Percentiles rank a stretch among this genome's conserved stretches.
These are phyloP conservation scores for Cyberlindnera nakhonratchasimensis DNA, from an alignment of 805 yeast species.

Conservation along the genomic window DNA sequence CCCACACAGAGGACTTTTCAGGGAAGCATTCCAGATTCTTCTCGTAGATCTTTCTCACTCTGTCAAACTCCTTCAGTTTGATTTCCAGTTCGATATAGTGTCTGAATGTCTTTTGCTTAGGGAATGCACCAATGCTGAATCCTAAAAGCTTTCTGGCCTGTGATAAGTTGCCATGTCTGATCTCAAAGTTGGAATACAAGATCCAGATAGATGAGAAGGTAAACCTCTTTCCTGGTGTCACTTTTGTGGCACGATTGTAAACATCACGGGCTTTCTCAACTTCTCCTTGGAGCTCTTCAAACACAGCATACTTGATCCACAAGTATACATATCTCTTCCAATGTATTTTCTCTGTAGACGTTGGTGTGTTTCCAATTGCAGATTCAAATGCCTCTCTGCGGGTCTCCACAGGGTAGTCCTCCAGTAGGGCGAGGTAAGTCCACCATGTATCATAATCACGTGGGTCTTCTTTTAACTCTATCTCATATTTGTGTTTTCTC, in stretches of 20 bases:
- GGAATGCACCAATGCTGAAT: slow-evolving; percentile 62
- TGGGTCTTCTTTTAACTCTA: slow-evolving; percentile 43
- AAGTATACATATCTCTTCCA: slow-evolving; percentile 73
- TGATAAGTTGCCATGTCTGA: slow-evolving; percentile 52
- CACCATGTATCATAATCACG: slow-evolving; percentile 81
- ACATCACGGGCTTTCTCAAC: slow-evolving; percentile 43
- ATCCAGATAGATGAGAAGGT: slow-evolving; percentile 77
- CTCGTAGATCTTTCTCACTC: slow-evolving; percentile 72
- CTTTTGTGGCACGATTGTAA: slow-evolving; percentile 47
- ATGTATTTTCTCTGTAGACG: slow-evolving; percentile 31
- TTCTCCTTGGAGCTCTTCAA: slow-evolving; percentile 52
- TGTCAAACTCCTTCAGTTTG: slow-evolving; percentile 69
- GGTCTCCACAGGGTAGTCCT: slow-evolving; percentile 34
- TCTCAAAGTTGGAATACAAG: slow-evolving; percentile 63
- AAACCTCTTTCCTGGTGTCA: slow-evolving; percentile 57
- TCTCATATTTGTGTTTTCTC: slow-evolving; percentile 54
- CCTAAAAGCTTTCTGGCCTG: slow-evolving; percentile 71
- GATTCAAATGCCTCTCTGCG: slow-evolving; percentile 39
- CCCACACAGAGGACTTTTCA: slow-evolving; percentile 45
- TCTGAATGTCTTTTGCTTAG: slow-evolving; percentile 54
- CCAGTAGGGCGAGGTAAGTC: slow-evolving; percentile 55
- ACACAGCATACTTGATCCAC: slow-evolving; percentile 65
- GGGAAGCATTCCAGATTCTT: slow-evolving; percentile 55
- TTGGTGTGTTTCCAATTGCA: slow-evolving; percentile 42
- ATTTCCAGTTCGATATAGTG: slow-evolving; percentile 68